Percentiles rank a stretch among this genome's conserved stretches.
Conservation (phyloP, 1,284 basidiomycete genomes). For the Apiotrichum siamense region DNA sequence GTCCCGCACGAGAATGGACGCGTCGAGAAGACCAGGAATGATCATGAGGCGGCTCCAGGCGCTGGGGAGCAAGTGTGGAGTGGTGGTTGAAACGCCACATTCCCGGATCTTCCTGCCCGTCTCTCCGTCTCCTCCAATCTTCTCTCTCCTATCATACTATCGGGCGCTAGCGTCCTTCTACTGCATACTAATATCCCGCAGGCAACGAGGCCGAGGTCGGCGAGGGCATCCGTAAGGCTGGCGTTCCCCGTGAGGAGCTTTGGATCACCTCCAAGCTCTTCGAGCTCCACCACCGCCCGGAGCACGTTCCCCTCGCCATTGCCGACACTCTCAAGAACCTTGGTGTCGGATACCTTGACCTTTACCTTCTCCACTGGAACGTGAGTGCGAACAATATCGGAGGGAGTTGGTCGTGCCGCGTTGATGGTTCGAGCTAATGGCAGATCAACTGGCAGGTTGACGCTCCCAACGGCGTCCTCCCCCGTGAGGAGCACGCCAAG, state of each 20-base stretch:
- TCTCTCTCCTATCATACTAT: not conserved
- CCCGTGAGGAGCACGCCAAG: slow-evolving; percentile 29
- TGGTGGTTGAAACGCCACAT: not conserved
- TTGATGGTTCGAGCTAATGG: no score
- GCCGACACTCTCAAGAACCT: slow-evolving; percentile 66
- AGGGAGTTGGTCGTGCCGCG: no score
- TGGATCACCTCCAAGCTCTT: slow-evolving; percentile 69
- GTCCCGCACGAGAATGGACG: not conserved
- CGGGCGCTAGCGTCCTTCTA: not conserved
- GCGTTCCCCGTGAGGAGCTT: slow-evolving; percentile 59
- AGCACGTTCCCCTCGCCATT: slow-evolving; percentile 60
- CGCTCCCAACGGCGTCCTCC: slow-evolving; percentile 32
- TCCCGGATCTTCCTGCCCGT: not conserved
- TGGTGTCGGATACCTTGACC: slow-evolving; percentile 67
- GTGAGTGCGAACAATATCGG: no score
- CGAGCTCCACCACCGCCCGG: slow-evolving; percentile 55
- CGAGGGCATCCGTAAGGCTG: slow-evolving; percentile 59
- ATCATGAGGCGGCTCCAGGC: not conserved
- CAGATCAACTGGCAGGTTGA: slow-evolving; percentile 44
- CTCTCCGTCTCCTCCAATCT: not conserved
- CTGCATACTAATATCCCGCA: not conserved
- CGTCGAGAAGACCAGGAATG: not conserved
- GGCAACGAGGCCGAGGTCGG: slow-evolving; percentile 81
- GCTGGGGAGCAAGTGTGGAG: not conserved
- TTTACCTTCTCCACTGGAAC: slow-evolving; percentile 76